Conservation (phyloP, 192 early-diverging fungal genomes). For the Funneliformis mosseae region DNA sequence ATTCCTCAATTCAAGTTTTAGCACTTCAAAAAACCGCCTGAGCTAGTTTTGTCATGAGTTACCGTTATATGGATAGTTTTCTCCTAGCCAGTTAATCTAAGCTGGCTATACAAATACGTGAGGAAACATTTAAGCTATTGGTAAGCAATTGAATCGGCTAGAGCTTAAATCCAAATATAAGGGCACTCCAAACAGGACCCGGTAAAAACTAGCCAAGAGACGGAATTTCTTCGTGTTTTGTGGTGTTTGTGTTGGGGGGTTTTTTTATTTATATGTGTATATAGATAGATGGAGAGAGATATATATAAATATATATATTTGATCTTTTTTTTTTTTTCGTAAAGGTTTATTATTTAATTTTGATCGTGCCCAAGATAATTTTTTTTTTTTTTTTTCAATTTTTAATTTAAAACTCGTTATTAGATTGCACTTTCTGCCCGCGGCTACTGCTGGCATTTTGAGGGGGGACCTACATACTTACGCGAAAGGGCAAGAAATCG, state of each 20-base stretch:
- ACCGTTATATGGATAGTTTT: conserved; percentile 14
- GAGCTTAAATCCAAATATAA: conserved; percentile 7
- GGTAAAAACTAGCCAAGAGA: conserved; percentile 28
- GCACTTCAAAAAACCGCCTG: conserved; percentile 16
- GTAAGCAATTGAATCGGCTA: conserved; percentile 11
- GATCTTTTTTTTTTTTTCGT: neutral
- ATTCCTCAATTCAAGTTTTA: neutral
- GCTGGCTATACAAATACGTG: neutral
- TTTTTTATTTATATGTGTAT: no score
- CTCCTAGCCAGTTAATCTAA: conserved; percentile 3
- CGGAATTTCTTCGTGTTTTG: conserved; percentile 23
- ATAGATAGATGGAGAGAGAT: no score
- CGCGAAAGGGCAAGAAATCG: conserved; percentile 17
- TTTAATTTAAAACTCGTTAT: neutral
- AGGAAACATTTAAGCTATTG: neutral
- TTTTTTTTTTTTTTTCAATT: neutral
- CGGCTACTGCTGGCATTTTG: conserved; percentile 35
- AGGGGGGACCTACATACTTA: conserved; percentile 34
- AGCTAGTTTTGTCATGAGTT: conserved; percentile 23
- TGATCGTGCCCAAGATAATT: neutral
- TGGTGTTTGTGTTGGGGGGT: neutral
- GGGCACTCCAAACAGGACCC: neutral
- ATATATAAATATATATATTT: no score
- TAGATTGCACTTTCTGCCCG: conserved; percentile 28
- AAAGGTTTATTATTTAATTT: neutral